These are phyloP conservation scores for Colletotrichum musae DNA, from an alignment of 2,329 filamentous ascomycete genomes.

Conservation along the genomic window DNA sequence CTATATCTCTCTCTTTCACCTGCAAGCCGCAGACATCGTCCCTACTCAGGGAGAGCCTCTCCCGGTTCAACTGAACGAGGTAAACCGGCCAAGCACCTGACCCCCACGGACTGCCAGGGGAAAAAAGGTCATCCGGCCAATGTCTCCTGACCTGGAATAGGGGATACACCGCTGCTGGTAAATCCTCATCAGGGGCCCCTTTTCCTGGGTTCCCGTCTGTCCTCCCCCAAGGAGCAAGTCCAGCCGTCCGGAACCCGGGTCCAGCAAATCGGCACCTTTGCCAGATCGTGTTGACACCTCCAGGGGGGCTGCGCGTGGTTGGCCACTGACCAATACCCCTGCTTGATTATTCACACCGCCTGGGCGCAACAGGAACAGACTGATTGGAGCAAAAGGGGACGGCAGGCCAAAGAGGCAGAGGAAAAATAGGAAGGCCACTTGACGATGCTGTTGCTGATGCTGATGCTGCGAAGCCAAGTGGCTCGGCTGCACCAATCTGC, in stretches of 20 bases:
- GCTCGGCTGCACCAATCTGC: neutral
- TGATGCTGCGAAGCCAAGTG: slow-evolving; percentile 13
- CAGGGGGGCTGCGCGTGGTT: neutral
- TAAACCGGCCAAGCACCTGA: slow-evolving; percentile 19
- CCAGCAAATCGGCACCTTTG: slow-evolving; percentile 40
- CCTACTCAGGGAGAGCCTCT: neutral
- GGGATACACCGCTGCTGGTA: slow-evolving; percentile 20
- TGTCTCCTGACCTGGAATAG: slow-evolving; percentile 30
- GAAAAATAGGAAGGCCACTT: slow-evolving; percentile 17
- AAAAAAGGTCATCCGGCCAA: slow-evolving; percentile 26
- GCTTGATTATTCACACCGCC: slow-evolving; percentile 39
- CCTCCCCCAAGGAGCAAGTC: slow-evolving; percentile 29
- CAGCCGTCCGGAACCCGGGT: slow-evolving; percentile 30
- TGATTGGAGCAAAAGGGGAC: slow-evolving; percentile 1
- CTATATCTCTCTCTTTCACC: neutral
- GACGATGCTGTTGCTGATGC: neutral
- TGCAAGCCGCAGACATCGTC: neutral
- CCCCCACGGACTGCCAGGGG: slow-evolving; percentile 34
- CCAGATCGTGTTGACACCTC: slow-evolving; percentile 34
- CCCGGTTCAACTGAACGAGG: slow-evolving; percentile 11
- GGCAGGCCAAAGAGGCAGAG: neutral
- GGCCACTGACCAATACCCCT: slow-evolving; percentile 25
- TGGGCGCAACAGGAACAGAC: slow-evolving; percentile 3
- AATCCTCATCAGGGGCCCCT: neutral
- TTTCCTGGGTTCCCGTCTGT: neutral